A percentile compares a stretch with the other conserved stretches of the same genome.
Conservation (phyloP, 192 early-diverging fungal species). For the Geranomyces variabilis region DNA sequence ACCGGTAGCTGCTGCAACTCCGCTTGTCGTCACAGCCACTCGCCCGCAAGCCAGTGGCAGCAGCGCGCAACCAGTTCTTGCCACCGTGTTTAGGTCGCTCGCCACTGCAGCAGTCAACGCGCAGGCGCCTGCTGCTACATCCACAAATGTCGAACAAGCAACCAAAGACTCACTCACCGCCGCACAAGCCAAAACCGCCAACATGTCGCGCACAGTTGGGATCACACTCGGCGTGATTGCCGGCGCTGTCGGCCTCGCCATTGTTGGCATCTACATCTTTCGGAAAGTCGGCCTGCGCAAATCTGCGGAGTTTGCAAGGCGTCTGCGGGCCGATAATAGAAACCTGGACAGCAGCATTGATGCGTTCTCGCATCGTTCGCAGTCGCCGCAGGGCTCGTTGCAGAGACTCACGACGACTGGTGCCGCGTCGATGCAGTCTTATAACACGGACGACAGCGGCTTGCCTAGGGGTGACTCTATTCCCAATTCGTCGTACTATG, state of each 20-base stretch:
- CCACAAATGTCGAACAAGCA: too few species aligned
- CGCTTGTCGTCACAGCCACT: too few species aligned
- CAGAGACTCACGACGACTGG: neutral
- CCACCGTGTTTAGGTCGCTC: too few species aligned
- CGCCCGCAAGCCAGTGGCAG: too few species aligned
- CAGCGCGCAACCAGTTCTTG: too few species aligned
- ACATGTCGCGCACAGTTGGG: neutral
- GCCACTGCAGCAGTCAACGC: too few species aligned
- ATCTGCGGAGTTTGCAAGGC: conserved; percentile 5
- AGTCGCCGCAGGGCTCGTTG: neutral
- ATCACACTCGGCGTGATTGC: neutral
- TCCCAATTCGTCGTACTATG: neutral
- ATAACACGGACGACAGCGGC: neutral
- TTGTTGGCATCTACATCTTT: conserved; percentile 32
- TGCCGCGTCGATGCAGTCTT: neutral
- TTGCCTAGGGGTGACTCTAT: neutral
- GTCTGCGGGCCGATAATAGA: neutral
- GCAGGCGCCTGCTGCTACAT: too few species aligned
- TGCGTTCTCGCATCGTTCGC: neutral
- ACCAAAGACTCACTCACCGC: too few species aligned
- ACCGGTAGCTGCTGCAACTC: too few species aligned
- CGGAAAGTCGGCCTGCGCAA: conserved; percentile 23
- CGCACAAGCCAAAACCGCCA: too few species aligned
- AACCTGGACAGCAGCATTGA: too few species aligned
- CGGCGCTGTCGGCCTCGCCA: conserved; percentile 14